These are phyloP conservation scores for Amniculicola lignicola DNA, from an alignment of 495 filamentous ascomycete species.

Conservation along the genomic window DNA sequence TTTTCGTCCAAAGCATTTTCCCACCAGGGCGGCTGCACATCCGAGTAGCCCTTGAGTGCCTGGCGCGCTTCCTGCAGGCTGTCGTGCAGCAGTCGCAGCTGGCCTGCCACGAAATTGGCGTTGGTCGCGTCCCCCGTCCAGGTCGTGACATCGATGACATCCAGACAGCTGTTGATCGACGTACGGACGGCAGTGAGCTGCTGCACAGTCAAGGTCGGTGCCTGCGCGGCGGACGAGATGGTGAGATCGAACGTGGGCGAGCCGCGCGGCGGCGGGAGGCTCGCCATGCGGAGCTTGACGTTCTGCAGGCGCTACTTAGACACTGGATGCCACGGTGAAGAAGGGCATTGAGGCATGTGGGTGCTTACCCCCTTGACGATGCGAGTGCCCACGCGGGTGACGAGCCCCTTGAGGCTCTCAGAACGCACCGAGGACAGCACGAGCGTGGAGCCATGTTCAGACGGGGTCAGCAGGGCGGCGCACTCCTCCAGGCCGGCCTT, in stretches of 20 bases:
- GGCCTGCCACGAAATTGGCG: slow-evolving; percentile 69
- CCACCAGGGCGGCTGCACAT: slow-evolving; percentile 56
- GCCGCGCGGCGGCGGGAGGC: slow-evolving; percentile 50
- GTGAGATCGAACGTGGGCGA: slow-evolving; percentile 56
- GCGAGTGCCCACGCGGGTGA: slow-evolving; percentile 60
- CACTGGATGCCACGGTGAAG: neutral
- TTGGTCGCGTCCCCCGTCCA: slow-evolving; percentile 59
- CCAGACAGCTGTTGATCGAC: slow-evolving; percentile 73
- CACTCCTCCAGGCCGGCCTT: slow-evolving; percentile 88
- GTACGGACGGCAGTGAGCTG: slow-evolving; percentile 68
- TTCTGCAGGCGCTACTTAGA: slow-evolving; percentile 15
- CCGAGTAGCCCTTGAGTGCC: slow-evolving; percentile 57
- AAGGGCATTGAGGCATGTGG: neutral
- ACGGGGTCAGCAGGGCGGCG: slow-evolving; percentile 72
- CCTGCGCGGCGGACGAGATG: slow-evolving; percentile 49
- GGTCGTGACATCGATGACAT: slow-evolving; percentile 72
- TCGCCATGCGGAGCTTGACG: slow-evolving; percentile 43
- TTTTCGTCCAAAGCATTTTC: slow-evolving; percentile 53
- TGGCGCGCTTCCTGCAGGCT: slow-evolving; percentile 67
- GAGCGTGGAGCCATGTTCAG: slow-evolving; percentile 79
- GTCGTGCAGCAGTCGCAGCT: slow-evolving; percentile 72
- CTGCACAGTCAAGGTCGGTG: slow-evolving; percentile 57
- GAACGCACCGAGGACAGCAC: slow-evolving; percentile 82
- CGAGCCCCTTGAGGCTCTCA: slow-evolving; percentile 85
- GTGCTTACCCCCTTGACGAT: slow-evolving; percentile 44